Base-by-base conservation (phyloP, 176 grass and related monocot species). In the Ensete ventricosum region DNA sequence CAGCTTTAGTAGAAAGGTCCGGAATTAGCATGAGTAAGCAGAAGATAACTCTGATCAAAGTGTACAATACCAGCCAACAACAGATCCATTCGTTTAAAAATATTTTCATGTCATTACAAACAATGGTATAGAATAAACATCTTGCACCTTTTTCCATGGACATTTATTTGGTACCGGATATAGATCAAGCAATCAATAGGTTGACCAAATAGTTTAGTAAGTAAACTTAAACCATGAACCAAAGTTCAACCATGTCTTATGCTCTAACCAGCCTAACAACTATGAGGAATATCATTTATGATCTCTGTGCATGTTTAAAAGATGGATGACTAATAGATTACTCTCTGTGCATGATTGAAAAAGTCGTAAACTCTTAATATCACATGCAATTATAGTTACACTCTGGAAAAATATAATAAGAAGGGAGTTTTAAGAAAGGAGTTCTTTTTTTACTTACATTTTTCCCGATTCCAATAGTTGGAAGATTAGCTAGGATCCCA, bases 401-500 rank as follows among this genome's bases (percentile, higher is more conserved):
- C 2, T 9, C 13, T 26, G 25, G 20, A 9, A 11, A 26, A 24
- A 26, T 26, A 26, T 8, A 64, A 26, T 8, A 64, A 25, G 24
- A 19, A 14, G 22, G 23, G 25, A 65, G 34, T 43, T 43, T 43
- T 43, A 43, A 65, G 12, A 65, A 9, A 19, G 27, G 12, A 20
- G 20, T 9, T 50, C 20, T 11, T 34, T 11, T 34, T 59, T 59
- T 77, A 91, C 89, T 70, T 62, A 97, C 94, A 93, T 93, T 98
- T 91, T 98, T 98, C 11, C 90, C 88, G 76, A 98, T 79, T 10
- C 94, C 90, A 50, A 98, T 87, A 73, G 94, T 82, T 2, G 88
- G 88, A 53, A 93, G 55, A 62, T 85, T 78, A 76, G 82, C 90
- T 73, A 93, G 88, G 57, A 98, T 81, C 13, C 90, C 94, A 19